phyloP scores from a whole-genome alignment of 129 eudicot genomes.

The Saposhnikovia divaricata region DNA sequence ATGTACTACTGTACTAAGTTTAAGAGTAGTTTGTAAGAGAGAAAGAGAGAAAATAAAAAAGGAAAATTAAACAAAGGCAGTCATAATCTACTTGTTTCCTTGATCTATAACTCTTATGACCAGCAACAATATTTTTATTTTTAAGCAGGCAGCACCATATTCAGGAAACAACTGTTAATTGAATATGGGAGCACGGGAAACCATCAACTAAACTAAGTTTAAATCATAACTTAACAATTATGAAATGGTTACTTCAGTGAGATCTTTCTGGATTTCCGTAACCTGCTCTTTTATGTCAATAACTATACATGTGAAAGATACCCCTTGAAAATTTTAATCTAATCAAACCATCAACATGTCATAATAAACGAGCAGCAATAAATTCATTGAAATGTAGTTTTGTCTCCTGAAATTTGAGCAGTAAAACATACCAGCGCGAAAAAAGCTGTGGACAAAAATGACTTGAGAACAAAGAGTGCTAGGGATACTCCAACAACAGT shows the following conservation, averaged over 20 bases:
- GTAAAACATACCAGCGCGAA: conserved; percentile 51
- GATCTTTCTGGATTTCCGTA: not conserved
- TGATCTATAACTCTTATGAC: not conserved
- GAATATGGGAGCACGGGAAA: not conserved
- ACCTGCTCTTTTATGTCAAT: not conserved
- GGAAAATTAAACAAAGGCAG: not conserved
- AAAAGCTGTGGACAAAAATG: conserved; percentile 67
- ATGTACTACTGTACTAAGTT: not conserved
- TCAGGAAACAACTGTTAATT: not conserved
- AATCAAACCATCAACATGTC: not conserved
- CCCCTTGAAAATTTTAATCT: not conserved
- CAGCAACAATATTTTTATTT: not conserved
- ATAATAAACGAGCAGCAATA: not conserved
- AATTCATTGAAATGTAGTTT: not conserved
- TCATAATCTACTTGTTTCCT: not conserved
- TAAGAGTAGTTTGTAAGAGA: not conserved
- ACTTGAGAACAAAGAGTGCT: conserved; percentile 60
- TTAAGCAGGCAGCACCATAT: not conserved
- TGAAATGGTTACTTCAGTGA: not conserved
- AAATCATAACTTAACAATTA: not conserved
- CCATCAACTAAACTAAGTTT: not conserved
- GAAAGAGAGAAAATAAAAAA: not conserved
- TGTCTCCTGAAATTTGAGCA: not conserved
- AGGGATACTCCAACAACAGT: conserved; percentile 41
- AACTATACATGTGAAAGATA: not conserved